Conservation (phyloP, 2,329 filamentous ascomycete species). For the Aspergillus brunneoviolaceus region DNA sequence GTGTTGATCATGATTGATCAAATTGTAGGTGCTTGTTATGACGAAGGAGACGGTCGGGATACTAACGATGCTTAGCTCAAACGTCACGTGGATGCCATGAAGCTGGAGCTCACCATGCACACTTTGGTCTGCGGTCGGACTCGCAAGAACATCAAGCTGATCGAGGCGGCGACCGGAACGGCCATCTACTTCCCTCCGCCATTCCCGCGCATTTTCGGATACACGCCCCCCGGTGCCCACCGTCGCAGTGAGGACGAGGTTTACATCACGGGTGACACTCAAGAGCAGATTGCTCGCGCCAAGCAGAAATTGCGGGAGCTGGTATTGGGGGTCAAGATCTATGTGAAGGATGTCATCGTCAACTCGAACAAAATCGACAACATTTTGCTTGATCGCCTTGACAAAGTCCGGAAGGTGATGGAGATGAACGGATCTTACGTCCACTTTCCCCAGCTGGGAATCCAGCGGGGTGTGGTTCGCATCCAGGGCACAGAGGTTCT, state of each 20-base stretch:
- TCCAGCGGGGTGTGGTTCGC: conserved; percentile 77
- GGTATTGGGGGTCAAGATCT: conserved; percentile 75
- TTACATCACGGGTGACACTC: conserved; percentile 88
- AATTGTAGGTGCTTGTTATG: conserved; percentile 58
- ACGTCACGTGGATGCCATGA: conserved; percentile 70
- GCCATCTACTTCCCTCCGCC: conserved; percentile 97
- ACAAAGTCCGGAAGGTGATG: conserved; percentile 97
- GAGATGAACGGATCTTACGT: conserved; percentile 96
- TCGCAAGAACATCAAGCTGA: conserved; percentile 95
- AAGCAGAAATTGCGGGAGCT: conserved; percentile 90
- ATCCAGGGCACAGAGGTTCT: conserved; percentile 92
- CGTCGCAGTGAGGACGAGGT: conserved; percentile 85
- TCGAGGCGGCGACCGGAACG: conserved; percentile 91
- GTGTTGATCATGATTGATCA: conserved; percentile 97
- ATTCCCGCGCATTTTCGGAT: conserved; percentile 88
- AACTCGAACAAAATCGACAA: conserved; percentile 92
- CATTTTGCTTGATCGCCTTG: conserved; percentile 83
- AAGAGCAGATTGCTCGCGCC: conserved; percentile 79
- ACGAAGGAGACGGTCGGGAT: background rate
- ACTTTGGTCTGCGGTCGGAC: conserved; percentile 90
- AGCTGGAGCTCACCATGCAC: conserved; percentile 83
- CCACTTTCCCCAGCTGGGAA: conserved; percentile 83
- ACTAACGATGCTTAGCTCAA: conserved; percentile 45
- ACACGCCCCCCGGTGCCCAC: conserved; percentile 77
- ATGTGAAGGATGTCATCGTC: conserved; percentile 88